phyloP scores from a whole-genome alignment of 129 eudicot species.

The Saussurea involucrata region DNA sequence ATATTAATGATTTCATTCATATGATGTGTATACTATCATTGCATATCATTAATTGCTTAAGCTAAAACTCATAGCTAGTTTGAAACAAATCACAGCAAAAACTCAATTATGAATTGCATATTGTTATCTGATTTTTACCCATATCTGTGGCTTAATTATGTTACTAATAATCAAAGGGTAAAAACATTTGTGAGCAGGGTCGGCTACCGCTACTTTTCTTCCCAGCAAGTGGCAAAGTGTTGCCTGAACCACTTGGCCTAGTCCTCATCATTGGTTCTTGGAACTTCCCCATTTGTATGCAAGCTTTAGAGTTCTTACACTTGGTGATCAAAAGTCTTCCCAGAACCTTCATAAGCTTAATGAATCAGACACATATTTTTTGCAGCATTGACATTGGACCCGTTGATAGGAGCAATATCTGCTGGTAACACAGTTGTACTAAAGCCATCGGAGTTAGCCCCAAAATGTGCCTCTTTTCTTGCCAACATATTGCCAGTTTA shows the following conservation, averaged over 20 bases:
- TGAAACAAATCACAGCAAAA: neutral
- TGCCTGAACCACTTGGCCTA: constrained; percentile 85
- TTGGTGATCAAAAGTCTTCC: neutral
- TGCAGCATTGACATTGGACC: constrained; percentile 82
- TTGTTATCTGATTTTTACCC: neutral
- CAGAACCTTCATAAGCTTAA: neutral
- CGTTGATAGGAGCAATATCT: constrained; percentile 88
- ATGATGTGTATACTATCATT: too few species aligned
- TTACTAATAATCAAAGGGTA: constrained; percentile 2
- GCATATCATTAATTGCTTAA: neutral
- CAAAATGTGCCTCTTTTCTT: constrained; percentile 71
- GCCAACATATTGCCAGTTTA: constrained; percentile 55
- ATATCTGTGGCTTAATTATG: neutral
- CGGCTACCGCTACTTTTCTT: constrained; percentile 57
- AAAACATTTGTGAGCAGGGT: constrained; percentile 36
- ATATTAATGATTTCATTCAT: neutral
- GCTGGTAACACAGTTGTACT: constrained; percentile 80
- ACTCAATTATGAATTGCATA: neutral
- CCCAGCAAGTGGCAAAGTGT: constrained; percentile 59
- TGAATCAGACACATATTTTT: neutral
- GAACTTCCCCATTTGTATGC: constrained; percentile 87
- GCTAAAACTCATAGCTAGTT: neutral
- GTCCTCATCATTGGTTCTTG: constrained; percentile 74
- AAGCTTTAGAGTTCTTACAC: neutral
- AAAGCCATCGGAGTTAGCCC: constrained; percentile 84